phyloP scores from a whole-genome alignment of 1,284 basidiomycete species.

The Thecaphora thlaspeos region DNA sequence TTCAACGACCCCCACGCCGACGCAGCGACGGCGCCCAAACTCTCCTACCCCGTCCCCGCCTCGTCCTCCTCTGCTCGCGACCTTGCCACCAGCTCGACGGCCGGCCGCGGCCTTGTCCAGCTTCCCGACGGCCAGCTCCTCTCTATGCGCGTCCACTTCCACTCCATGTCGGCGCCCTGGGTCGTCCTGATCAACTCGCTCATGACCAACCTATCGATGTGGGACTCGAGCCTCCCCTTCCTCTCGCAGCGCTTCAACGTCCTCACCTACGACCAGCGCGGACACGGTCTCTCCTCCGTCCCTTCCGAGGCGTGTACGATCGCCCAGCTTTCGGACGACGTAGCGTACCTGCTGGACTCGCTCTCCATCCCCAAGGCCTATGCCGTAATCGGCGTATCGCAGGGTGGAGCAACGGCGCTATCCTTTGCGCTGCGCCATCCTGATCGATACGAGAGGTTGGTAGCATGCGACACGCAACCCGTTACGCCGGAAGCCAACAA shows the following conservation, averaged over 20 bases:
- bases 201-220: constrained; percentile 60
- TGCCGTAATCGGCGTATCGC: constrained; percentile 60
- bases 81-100: constrained; percentile 38
- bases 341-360: constrained; percentile 56
- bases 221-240: constrained; percentile 57
- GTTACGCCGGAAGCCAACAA: constrained; percentile 58
- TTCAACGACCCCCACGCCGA: constrained; percentile 20
- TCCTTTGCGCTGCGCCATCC: constrained; percentile 58
- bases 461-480: constrained; percentile 60
- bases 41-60: constrained; percentile 7
- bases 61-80: constrained; percentile 8
- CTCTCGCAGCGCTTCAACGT: constrained; percentile 58
- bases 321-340: constrained; percentile 58
- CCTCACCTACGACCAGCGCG: constrained; percentile 60
- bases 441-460: constrained; percentile 47
- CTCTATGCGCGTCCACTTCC: constrained; percentile 43
- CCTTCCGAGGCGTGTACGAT: constrained; percentile 57
- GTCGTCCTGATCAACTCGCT: constrained; percentile 60
- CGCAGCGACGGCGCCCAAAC: constrained; percentile 11
- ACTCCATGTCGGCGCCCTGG: constrained; percentile 50
- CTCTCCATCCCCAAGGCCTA: constrained; percentile 50
- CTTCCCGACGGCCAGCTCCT: constrained; percentile 37
- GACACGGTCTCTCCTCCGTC: constrained; percentile 57
- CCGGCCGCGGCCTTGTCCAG: constrained; percentile 37
- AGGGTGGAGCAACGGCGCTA: constrained; percentile 60